Evolutionary conservation across 148 eudicot species (phyloP).

Genomic region (Silene conica): DNA sequence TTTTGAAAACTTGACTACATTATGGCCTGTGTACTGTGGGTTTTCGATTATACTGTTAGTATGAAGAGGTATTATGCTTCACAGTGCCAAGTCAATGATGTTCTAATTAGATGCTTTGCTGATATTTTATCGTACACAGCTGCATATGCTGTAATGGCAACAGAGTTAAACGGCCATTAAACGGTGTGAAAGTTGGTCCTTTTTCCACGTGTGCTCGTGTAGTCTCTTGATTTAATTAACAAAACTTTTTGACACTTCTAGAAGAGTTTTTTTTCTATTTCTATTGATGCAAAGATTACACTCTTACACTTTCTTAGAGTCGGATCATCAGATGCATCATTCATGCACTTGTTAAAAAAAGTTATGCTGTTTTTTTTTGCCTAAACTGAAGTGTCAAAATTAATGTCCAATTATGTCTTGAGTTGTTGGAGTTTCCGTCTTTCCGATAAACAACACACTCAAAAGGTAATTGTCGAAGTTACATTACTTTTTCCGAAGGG

Average conservation of each 20-base stretch:
- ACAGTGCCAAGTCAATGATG: not conserved
- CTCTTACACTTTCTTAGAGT: no score
- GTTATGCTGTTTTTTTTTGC: no score
- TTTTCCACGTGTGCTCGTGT: not conserved
- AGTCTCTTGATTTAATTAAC: not conserved
- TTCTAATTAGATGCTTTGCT: not conserved
- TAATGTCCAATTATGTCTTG: no score
- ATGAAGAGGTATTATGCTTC: not conserved
- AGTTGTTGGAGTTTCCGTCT: no score
- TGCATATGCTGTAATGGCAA: not conserved
- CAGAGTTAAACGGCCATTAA: not conserved
- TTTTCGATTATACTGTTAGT: not conserved
- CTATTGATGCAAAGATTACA: not conserved
- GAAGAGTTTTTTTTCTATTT: not conserved
- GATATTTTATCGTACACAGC: not conserved
- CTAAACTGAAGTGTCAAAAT: no score
- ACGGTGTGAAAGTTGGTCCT: not conserved
- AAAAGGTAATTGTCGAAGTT: no score
- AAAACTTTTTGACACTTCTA: not conserved
- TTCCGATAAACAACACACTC: no score
- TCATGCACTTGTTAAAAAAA: no score
- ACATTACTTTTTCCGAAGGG: no score
- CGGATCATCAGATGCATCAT: no score
- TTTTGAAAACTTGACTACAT: not conserved
- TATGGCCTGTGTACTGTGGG: not conserved